Conservation (phyloP, 208 protist genomes). For the Leishmania lainsoni region DNA sequence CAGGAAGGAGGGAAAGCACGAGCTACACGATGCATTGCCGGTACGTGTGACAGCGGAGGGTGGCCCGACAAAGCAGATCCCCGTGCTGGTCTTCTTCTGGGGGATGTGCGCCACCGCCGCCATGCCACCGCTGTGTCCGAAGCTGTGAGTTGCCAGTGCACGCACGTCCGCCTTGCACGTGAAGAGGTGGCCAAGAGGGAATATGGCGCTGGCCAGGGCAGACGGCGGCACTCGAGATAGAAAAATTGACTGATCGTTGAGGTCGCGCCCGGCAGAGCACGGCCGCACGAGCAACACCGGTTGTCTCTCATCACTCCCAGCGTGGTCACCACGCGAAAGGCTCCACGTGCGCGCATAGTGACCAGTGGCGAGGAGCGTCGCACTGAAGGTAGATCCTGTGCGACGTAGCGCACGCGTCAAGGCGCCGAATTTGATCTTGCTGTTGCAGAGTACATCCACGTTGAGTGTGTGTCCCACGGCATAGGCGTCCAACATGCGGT, state of each 20-base stretch:
- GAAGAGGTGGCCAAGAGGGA: constrained; percentile 81
- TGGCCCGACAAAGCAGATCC: constrained; percentile 76
- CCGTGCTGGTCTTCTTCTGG: constrained; percentile 77
- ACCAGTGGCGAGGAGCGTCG: constrained; percentile 64
- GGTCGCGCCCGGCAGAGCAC: constrained; percentile 52
- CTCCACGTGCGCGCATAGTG: constrained; percentile 75
- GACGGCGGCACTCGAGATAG: constrained; percentile 49
- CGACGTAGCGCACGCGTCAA: constrained; percentile 33
- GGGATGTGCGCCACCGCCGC: constrained; percentile 22
- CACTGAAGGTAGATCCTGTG: background rate
- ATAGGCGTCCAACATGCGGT: constrained; percentile 75
- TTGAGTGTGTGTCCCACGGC: constrained; percentile 69
- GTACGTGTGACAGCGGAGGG: constrained; percentile 5
- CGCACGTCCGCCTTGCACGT: constrained; percentile 67
- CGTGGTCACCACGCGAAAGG: background rate
- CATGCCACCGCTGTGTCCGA: background rate
- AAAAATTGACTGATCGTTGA: constrained; percentile 84
- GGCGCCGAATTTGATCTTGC: constrained; percentile 73
- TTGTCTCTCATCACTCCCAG: background rate
- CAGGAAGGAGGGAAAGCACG: constrained; percentile 62
- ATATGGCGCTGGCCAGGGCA: constrained; percentile 42
- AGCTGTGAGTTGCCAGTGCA: constrained; percentile 31
- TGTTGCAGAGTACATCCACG: constrained; percentile 85
- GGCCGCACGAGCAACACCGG: constrained; percentile 53
- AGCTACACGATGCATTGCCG: constrained; percentile 12